Base-by-base conservation (phyloP, 345 rosid species). In the Fremontodendron californicum region DNA sequence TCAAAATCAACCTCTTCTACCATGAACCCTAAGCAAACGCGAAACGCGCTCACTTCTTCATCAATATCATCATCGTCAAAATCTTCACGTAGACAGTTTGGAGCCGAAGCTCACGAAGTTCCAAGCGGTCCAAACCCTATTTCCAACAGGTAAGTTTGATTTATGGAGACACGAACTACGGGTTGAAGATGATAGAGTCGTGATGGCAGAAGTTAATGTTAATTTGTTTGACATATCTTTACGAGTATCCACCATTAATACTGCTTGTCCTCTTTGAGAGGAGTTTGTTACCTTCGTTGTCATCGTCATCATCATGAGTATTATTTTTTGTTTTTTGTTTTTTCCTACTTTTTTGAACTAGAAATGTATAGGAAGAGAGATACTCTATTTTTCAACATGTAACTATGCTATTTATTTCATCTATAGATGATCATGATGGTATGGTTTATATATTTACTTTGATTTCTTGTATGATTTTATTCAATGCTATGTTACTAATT, bases 61-160 rank as follows among this genome's bases (percentile, higher is more conserved):
- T 18, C 27, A 6, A 9, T n/a, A 3, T 8, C 65, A 0, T 18
- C 76, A 3, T n/a, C 76, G 1, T 6, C 39, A 29, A 82, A 81
- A 49, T 40, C 81, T 51, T 81, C 78, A 75, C 78, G 82, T 31
- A 77, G 75, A 58, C 79, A 84, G 78, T 84, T 88, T 72, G 88
- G 83, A 61, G 90, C 83, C 23, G 86, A 79, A 5, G 94, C 86
- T 49, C 98, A 94, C 81, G 94, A 92, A 78, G 97, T 94, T 76
- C 98, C 97, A 0, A 94, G 98, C 55, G 98, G 97, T 66, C 97
- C 98, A 48, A 92, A 94, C 88, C 98, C 98, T 70, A 92, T 92
- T 79, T 92, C 97, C 45, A 92, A 94, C 85, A 87, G 88, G 87
- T 87, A 77, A 83, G 52, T 58, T 43, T n/a, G 48, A 10, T 31